These are phyloP conservation scores for Cryptosporidium bovis DNA, from an alignment of 169 alveolate genomes.

Conservation along the genomic window DNA sequence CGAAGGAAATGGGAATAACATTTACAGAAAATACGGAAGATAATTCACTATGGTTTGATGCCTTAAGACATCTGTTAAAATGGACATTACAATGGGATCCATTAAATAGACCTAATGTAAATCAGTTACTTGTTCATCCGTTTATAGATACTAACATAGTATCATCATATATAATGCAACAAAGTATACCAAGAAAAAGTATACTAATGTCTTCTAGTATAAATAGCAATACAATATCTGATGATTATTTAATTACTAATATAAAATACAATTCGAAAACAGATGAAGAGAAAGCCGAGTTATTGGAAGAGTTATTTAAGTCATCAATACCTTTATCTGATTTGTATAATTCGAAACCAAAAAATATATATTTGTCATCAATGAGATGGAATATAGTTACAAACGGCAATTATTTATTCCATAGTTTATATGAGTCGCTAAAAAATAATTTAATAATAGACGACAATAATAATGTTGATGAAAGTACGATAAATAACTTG, in stretches of 20 bases:
- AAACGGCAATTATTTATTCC: conserved; percentile 43
- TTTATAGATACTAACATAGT: conserved; percentile 54
- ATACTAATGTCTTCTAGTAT: neutral
- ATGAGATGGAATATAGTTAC: conserved; percentile 72
- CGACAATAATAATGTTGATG: conserved; percentile 1
- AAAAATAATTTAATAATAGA: conserved; percentile 2
- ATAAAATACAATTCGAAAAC: conserved; percentile 25
- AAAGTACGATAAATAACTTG: conserved; percentile 37
- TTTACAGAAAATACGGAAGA: conserved; percentile 38
- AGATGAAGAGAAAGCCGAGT: conserved; percentile 43
- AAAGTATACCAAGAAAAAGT: conserved; percentile 17
- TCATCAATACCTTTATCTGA: conserved; percentile 29
- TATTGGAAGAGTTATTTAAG: conserved; percentile 40
- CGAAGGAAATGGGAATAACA: conserved; percentile 55
- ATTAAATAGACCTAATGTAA: conserved; percentile 71
- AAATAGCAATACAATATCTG: conserved; percentile 22
- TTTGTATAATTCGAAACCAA: conserved; percentile 45
- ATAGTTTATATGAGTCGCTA: conserved; percentile 33
- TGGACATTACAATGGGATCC: conserved; percentile 75
- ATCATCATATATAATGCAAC: conserved; percentile 27
- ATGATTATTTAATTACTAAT: conserved; percentile 40
- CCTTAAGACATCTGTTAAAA: conserved; percentile 43
- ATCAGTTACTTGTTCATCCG: conserved; percentile 62
- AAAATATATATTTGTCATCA: conserved; percentile 30
- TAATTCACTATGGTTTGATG: conserved; percentile 51